Base-by-base conservation (phyloP, 2,329 filamentous ascomycete genomes). In the Colletotrichum lentis region DNA sequence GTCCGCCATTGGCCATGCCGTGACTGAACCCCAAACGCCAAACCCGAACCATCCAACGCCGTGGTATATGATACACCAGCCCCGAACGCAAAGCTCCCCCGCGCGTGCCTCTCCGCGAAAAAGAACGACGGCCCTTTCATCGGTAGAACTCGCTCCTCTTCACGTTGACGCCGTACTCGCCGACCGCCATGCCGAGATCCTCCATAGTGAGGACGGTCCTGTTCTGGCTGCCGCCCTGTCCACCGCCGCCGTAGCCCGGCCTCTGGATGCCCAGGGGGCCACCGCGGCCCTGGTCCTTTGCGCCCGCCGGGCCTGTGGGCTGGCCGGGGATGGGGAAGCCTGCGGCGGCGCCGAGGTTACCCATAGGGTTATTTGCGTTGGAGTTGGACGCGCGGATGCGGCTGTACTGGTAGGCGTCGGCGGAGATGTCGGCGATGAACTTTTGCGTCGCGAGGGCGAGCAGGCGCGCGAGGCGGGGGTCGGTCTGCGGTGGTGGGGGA, bases 371-470 rank as follows among this genome's bases (percentile, higher is more conserved):
- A 77, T 94, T 97, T 14, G 90, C 90, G 71, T 92, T 94, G 31
- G 86, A 89, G 67, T 91, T 94, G 76, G 96, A 96, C n/a, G 93
- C 92, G 47, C 96, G 91, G 75, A 99, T 98, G 61, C 95, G 93
- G 69, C 91, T 94, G 84, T 97, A 98, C 80, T 99, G 96, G 79
- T 99, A 99, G 3, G 96, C 94, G 78, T 99, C 96, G 65, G 96
- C 94, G 1, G 96, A 96, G 72, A 99, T 93, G 78, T 99, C 96
- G 67, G 96, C 94, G 74, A 99, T 92, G 84, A 99, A 99, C 78
- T 99, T 99, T 77, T 99, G 96, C 0, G 96, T 97, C n/a, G 96
- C 96, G 10, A 99, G 91, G 2, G 96, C 95, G 50, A 99, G 91
- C 3, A 99, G 91, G 55, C 95, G 93, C 24, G 95, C 93, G 35